Evolutionary conservation across 2,329 filamentous ascomycete species (phyloP), one percentile per base, ranked within the genome.

Genomic region (Nothophaeocryptopus gaeumannii): DNA sequence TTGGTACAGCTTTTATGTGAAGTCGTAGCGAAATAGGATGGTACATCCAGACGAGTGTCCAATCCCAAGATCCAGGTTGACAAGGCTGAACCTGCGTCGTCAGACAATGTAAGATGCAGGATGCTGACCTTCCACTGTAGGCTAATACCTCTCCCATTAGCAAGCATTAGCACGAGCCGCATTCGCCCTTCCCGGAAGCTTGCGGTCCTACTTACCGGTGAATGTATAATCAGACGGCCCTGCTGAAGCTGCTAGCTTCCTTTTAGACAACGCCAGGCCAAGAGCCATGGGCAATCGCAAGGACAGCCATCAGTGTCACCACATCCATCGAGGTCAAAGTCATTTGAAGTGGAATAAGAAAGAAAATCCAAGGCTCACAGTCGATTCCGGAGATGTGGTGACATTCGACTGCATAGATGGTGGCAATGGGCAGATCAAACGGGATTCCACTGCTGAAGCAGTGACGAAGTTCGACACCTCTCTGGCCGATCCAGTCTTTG

Each of bases 381-480:
- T 58, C 39, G 16, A 38, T 8, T 49, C 56, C 9, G 51, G 56
- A 20, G 56, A 58, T 34, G 47, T 54, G 5, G 56, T 58, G 8
- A 52, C 51, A 2, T 58, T 58, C 20, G 56, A 58, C 31, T 58
- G 56, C 39, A 54, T 56, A 32, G 56, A 58, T 41, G 53, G 43
- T 5, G 47, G 50, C n/a, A 54, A 56, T 20, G 49, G 49, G 2
- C 56, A 58, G 34, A 54, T 58, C 37, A 56, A 41, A n/a, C 51
- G 43, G 8, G 13, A 44, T 7, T 58, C 56, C n/a, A 54, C 50
- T n/a, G 39, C 47, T 2, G 39, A 50, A 12, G 53, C 44, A 9
- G 20, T 56, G 14, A 31, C 31, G 5, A 39, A 47, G 8, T 51
- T 58, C 43, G 49, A 58, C 35, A 45, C 49, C 10, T 39, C 45